phyloP scores from a whole-genome alignment of 768 basidiomycete genomes.

The Rubroboletus satanas region DNA sequence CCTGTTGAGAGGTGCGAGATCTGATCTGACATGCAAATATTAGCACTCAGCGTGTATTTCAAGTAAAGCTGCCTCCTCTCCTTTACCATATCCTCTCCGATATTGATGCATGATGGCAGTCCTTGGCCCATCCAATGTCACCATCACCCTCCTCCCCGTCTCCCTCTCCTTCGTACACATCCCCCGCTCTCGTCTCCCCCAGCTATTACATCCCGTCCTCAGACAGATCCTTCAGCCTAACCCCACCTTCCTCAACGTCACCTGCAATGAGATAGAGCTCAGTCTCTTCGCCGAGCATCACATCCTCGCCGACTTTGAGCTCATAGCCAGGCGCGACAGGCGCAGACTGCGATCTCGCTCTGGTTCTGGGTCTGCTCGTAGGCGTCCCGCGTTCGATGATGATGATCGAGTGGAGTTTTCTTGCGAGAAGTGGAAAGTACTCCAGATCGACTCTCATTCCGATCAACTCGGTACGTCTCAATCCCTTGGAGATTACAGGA shows the following conservation, averaged over 20 bases:
- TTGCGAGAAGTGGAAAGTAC: slow-evolving; percentile 70
- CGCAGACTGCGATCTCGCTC: slow-evolving; percentile 42
- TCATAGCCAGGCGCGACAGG: slow-evolving; percentile 55
- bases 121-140: slow-evolving; percentile 36
- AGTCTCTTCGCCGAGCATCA: slow-evolving; percentile 65
- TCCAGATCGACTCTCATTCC: slow-evolving; percentile 79
- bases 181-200: slow-evolving; percentile 61
- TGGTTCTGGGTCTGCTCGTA: slow-evolving; percentile 33
- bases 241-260: slow-evolving; percentile 69
- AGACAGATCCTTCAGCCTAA: slow-evolving; percentile 64
- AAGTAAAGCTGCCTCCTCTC: slow-evolving; percentile 4
- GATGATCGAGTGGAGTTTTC: slow-evolving; percentile 62
- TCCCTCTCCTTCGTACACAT: slow-evolving; percentile 72
- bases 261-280: slow-evolving; percentile 77
- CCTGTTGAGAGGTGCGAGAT: no score
- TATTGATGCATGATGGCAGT: slow-evolving; percentile 28
- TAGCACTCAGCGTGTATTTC: slow-evolving; percentile 3
- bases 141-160: slow-evolving; percentile 68
- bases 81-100: slow-evolving; percentile 6
- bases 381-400: slow-evolving; percentile 23
- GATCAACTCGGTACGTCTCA: slow-evolving; percentile 55
- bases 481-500: background rate
- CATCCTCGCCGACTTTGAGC: slow-evolving; percentile 55
- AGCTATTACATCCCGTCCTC: slow-evolving; percentile 58
- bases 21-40: slow-evolving; percentile 14